Evolutionary conservation across 202 grass and related monocot genomes (phyloP).

Genomic region (Saccharum hybrid): DNA sequence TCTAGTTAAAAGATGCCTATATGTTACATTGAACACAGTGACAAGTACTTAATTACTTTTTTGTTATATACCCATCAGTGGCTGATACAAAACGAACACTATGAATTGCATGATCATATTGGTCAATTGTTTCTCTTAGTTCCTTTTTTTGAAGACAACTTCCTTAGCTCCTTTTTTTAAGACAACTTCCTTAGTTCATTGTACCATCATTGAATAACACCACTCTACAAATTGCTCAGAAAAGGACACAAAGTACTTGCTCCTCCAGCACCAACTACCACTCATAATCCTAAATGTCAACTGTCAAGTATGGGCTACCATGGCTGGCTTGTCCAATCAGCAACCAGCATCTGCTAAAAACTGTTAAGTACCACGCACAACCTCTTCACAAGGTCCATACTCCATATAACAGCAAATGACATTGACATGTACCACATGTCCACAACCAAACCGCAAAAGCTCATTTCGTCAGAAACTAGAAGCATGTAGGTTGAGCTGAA

Average conservation of each 20-base stretch:
- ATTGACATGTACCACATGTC: neutral
- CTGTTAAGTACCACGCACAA: neutral
- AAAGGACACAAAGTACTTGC: slow-evolving; percentile 4
- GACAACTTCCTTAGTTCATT: neutral
- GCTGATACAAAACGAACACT: slow-evolving; percentile 5
- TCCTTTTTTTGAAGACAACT: neutral
- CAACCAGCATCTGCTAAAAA: neutral
- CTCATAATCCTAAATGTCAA: slow-evolving; percentile 12
- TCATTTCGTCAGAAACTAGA: too few species aligned
- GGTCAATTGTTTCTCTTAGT: neutral
- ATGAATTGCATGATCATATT: neutral
- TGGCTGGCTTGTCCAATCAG: neutral
- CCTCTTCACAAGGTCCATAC: slow-evolving; percentile 15
- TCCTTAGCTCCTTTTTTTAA: too few species aligned
- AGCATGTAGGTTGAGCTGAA: too few species aligned
- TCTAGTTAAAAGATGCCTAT: slow-evolving; percentile 1
- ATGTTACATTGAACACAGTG: too few species aligned
- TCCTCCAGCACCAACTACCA: neutral
- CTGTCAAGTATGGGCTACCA: neutral
- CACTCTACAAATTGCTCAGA: neutral
- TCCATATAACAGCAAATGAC: slow-evolving; percentile 11
- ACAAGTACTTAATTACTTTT: neutral
- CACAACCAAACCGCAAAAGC: too few species aligned
- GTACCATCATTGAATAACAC: slow-evolving; percentile 3
- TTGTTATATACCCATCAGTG: neutral